Conservation (phyloP, 1,284 basidiomycete genomes). For the Ustilago hordei region DNA sequence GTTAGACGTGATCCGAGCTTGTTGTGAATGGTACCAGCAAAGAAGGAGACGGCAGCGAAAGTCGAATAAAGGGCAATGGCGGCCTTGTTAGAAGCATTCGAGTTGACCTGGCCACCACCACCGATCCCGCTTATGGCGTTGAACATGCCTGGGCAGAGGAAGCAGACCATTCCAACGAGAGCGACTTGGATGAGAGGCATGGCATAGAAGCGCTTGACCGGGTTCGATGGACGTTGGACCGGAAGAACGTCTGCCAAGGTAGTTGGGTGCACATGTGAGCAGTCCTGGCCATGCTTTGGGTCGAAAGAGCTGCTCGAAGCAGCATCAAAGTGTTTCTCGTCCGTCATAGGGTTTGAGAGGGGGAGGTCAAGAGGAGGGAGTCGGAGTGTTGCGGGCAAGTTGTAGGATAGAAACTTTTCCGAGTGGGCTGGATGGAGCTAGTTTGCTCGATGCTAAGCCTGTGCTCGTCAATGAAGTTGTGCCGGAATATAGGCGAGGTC, state of each 20-base stretch:
- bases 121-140: conserved; percentile 73
- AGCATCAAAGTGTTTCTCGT: conserved; percentile 38
- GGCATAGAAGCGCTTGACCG: conserved; percentile 28
- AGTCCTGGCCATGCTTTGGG: conserved; percentile 17
- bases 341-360: conserved; percentile 18
- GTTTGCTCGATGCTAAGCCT: background rate
- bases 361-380: background rate
- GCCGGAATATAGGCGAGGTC: background rate
- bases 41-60: conserved; percentile 70
- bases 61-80: conserved; percentile 61
- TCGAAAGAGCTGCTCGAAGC: conserved; percentile 36
- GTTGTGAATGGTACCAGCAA: conserved; percentile 77
- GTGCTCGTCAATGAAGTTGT: background rate
- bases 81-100: conserved; percentile 42
- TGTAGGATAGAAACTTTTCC: background rate
- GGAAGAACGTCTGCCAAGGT: conserved; percentile 18
- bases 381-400: background rate
- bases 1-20: conserved; percentile 79
- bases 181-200: conserved; percentile 34
- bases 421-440: background rate
- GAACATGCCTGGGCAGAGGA: conserved; percentile 74
- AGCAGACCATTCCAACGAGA: conserved; percentile 64
- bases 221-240: conserved; percentile 31
- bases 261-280: conserved; percentile 22
- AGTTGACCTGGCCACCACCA: conserved; percentile 70